These are phyloP conservation scores for Pseudogymnoascus pannorum DNA, from an alignment of 2,329 filamentous ascomycete genomes.

Conservation along the genomic window DNA sequence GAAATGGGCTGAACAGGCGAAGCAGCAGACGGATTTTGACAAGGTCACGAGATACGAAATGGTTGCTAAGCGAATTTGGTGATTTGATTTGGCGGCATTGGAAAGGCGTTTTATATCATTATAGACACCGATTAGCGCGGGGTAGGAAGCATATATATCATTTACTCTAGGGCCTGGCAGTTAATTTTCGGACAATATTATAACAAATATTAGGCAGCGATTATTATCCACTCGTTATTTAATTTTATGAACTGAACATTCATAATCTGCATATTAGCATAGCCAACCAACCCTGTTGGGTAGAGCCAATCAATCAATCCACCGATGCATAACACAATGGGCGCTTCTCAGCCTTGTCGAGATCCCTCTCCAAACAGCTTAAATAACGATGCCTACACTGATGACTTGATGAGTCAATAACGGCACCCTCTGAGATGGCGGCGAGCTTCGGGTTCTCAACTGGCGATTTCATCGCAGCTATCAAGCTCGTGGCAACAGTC, in stretches of 20 bases:
- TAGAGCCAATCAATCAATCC: neutral
- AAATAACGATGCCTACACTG: neutral
- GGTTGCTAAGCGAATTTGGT: conserved; percentile 97
- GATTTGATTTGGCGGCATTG: conserved; percentile 6
- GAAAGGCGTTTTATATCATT: conserved; percentile 1
- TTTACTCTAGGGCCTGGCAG: neutral
- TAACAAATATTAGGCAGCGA: neutral
- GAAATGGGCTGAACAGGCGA: conserved; percentile 51
- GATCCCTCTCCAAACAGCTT: neutral
- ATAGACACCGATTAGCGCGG: neutral
- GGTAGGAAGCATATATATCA: neutral
- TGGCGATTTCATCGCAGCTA: conserved; percentile 24
- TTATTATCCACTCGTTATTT: neutral
- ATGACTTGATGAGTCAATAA: neutral
- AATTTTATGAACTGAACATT: neutral
- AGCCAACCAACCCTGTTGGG: neutral
- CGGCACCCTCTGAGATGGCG: conserved; percentile 16
- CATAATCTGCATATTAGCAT: neutral
- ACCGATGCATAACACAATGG: neutral
- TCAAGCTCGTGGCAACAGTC: conserved; percentile 21
- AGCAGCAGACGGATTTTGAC: conserved; percentile 53
- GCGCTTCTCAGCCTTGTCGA: neutral
- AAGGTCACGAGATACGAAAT: conserved; percentile 80
- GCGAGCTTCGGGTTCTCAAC: conserved; percentile 25
- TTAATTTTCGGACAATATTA: neutral